Conservation (phyloP, 306 rosid species). For the Castanea crenata region DNA sequence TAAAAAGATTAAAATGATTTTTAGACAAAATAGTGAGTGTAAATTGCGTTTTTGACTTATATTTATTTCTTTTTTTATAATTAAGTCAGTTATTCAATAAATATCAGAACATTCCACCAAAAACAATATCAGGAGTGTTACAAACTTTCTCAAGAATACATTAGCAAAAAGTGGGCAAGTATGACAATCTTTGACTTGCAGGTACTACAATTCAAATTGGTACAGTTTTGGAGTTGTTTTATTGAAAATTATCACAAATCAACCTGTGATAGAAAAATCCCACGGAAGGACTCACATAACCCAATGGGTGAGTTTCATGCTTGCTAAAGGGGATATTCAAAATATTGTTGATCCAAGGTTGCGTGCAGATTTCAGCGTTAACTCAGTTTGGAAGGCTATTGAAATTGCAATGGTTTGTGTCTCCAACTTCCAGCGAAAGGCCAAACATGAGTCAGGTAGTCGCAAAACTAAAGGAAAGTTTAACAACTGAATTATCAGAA, state of each 20-base stretch:
- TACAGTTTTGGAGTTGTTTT: constrained; percentile 21
- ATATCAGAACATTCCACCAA: too few species aligned
- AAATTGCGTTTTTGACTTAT: too few species aligned
- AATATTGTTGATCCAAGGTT: constrained; percentile 9
- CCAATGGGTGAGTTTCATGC: not conserved
- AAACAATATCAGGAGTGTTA: too few species aligned
- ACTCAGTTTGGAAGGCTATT: too few species aligned
- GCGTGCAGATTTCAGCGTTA: not conserved
- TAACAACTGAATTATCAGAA: not conserved
- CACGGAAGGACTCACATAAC: not conserved
- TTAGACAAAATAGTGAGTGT: too few species aligned
- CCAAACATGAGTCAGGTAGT: constrained; percentile 16
- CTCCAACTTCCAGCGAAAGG: constrained; percentile 1
- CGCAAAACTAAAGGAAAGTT: not conserved
- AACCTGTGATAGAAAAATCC: not conserved
- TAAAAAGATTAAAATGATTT: too few species aligned
- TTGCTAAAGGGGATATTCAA: constrained; percentile 9
- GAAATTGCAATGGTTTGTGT: constrained; percentile 17
- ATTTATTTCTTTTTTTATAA: too few species aligned
- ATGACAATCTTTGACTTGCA: not conserved
- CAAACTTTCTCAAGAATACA: too few species aligned
- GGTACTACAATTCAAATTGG: not conserved
- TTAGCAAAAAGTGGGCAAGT: too few species aligned
- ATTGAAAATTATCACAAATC: not conserved
- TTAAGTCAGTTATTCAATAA: too few species aligned